A percentile compares a stretch with the other conserved stretches of the same genome.
These are phyloP conservation scores for Prillingera fragicola DNA, from an alignment of 1,284 basidiomycete species.

Conservation along the genomic window DNA sequence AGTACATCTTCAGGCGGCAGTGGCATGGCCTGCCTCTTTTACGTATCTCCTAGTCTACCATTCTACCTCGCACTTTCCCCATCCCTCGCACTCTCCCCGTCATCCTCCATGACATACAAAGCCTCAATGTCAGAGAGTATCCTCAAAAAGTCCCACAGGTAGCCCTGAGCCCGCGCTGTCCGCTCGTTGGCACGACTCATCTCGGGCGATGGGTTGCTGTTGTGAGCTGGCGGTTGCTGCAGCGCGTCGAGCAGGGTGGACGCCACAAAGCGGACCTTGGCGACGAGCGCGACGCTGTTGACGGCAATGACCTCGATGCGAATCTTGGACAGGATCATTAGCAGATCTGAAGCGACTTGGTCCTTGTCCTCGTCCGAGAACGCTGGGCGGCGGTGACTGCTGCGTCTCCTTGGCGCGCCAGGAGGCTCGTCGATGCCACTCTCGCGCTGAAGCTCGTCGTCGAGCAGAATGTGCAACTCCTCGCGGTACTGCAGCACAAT, in stretches of 20 bases:
- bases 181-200: slow-evolving; percentile 44
- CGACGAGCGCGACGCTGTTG: slow-evolving; percentile 66
- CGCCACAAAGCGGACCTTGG: slow-evolving; percentile 83
- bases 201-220: not conserved
- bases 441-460: slow-evolving; percentile 13
- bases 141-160: slow-evolving; percentile 76
- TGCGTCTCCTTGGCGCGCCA: slow-evolving; percentile 55
- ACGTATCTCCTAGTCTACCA: too few species aligned
- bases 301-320: slow-evolving; percentile 85
- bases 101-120: slow-evolving; percentile 35
- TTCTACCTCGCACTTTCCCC: too few species aligned
- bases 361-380: slow-evolving; percentile 30
- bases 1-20: too few species aligned
- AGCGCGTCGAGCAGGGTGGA: slow-evolving; percentile 81
- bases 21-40: too few species aligned
- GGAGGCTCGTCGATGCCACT: slow-evolving; percentile 49
- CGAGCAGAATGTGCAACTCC: slow-evolving; percentile 59
- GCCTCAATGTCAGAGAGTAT: slow-evolving; percentile 77
- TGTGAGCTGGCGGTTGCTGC: slow-evolving; percentile 54
- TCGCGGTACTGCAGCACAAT: slow-evolving; percentile 83
- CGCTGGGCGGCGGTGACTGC: slow-evolving; percentile 5
- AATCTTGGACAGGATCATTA: slow-evolving; percentile 78
- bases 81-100: too few species aligned
- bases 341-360: slow-evolving; percentile 54
- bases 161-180: slow-evolving; percentile 64